A percentile compares a stretch with the other conserved stretches of the same genome.
Evolutionary conservation across 176 grass and related monocot species (phyloP).

Genomic region (Raddia distichophylla): DNA sequence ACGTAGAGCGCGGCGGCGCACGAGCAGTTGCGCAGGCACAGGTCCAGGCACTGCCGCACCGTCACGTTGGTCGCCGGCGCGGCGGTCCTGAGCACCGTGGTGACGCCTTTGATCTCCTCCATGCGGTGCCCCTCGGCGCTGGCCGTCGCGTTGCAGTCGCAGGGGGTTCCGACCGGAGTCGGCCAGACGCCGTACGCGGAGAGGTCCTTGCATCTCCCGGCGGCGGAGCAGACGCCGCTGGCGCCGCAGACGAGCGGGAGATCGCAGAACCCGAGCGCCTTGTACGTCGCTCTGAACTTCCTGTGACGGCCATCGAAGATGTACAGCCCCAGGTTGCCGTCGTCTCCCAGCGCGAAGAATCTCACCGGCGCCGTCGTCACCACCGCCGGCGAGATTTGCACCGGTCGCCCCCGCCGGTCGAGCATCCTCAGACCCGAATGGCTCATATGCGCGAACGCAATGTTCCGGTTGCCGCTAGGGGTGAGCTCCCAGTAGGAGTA

Average conservation of each 20-base stretch:
- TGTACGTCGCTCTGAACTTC: constrained; percentile 40
- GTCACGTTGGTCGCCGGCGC: constrained; percentile 30
- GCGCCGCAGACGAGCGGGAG: constrained; percentile 46
- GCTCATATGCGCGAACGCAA: constrained; percentile 34
- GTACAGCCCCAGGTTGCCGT: constrained; percentile 45
- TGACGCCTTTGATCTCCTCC: constrained; percentile 40
- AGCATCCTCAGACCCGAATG: constrained; percentile 35
- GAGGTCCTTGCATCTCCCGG: constrained; percentile 45
- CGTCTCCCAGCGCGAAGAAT: constrained; percentile 40
- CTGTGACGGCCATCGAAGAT: background rate
- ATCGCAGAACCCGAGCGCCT: constrained; percentile 41
- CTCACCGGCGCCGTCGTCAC: constrained; percentile 23
- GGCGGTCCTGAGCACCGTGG: constrained; percentile 33
- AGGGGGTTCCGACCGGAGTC: background rate
- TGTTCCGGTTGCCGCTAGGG: constrained; percentile 33
- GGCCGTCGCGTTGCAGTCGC: constrained; percentile 35
- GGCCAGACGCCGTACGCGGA: constrained; percentile 11
- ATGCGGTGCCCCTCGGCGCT: constrained; percentile 5
- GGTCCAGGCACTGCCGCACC: constrained; percentile 30
- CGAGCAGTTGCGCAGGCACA: constrained; percentile 24
- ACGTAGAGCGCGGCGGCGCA: constrained; percentile 48
- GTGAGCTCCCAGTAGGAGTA: constrained; percentile 71
- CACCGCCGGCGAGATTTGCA: constrained; percentile 28
- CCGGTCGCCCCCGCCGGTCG: background rate
- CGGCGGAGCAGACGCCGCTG: constrained; percentile 36